Evolutionary conservation across 2,329 filamentous ascomycete genomes (phyloP), one percentile per base, ranked within the genome.

Genomic region (Dactylellina cionopaga): DNA sequence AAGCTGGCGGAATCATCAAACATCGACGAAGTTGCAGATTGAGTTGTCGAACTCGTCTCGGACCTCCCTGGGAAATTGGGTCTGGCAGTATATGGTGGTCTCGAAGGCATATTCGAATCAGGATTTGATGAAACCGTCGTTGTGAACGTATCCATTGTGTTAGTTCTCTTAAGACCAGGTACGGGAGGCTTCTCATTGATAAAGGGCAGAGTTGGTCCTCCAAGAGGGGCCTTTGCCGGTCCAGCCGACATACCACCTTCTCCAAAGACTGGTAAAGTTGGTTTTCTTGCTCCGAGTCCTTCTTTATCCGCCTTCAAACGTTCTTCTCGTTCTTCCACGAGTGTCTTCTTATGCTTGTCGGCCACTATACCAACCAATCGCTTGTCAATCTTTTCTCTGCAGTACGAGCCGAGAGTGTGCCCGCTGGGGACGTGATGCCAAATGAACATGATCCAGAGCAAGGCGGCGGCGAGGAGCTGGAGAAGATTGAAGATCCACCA

Each of bases 301-400:
- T 47, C 58, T 35, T 68, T 65, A 22, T 74, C 55, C 3, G 60
- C 63, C 55, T 74, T 74, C 69, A 74, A 56, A 27, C 69, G 55
- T 37, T 74, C 69, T 39, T 74, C 62, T 7, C 44, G 49, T 22
- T 95, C 90, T 77, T 92, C 92, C 55, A 89, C 90, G 24, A 98
- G 82, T 0, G 92, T 94, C 80, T 92, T 93, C 81, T 95, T 92
- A 77, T 96, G 91, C 81, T 95, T 97, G 77, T 84, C 86, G 60
- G 88, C 88, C 2, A 98, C 93, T 75, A 98, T 95, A 76, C 88
- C 88, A 78, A 90, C 90, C 75, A 99, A 84, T 75, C 92, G 85
- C 77, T 87, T 89, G 81, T 96, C 96, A 79, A 96, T 89, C 83
- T 98, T 98, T 46, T 92, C 89, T 74, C 91, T 90, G 79, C 95